A percentile compares a stretch with the other conserved stretches of the same genome.
phyloP scores from a whole-genome alignment of 2,329 filamentous ascomycete genomes.

The Ophiosphaerella korrae region DNA sequence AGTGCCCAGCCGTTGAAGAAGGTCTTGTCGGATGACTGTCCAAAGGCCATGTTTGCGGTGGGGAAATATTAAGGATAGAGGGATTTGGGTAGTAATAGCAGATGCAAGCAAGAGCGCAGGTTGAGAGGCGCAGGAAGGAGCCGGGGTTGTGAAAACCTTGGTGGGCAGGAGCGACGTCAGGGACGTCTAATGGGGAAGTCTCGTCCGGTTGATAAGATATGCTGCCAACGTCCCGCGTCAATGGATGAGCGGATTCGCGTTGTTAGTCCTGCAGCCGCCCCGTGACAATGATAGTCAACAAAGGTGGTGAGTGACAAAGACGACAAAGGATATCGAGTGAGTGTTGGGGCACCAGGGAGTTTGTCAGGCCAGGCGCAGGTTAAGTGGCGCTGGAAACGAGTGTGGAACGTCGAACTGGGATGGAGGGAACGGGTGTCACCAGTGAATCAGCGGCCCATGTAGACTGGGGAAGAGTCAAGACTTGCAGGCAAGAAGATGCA shows the following conservation, averaged over 20 bases:
- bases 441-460: conserved; percentile 30
- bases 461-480: conserved; percentile 10
- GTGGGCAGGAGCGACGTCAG: conserved; percentile 21
- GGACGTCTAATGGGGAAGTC: conserved; percentile 16
- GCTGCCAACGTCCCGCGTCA: conserved; percentile 1
- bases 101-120: conserved; percentile 11
- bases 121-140: conserved; percentile 20
- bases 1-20: conserved; percentile 68
- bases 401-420: conserved; percentile 33
- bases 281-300: conserved; percentile 14
- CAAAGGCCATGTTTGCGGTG: conserved; percentile 26
- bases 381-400: conserved; percentile 36
- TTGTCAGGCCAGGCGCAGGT: conserved; percentile 22
- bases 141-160: conserved; percentile 10
- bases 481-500: conserved; percentile 6
- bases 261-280: conserved; percentile 14
- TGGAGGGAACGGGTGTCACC: conserved; percentile 35
- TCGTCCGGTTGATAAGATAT: conserved; percentile 13
- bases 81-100: conserved; percentile 27
- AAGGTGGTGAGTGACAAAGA: background rate
- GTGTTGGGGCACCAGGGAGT: conserved; percentile 13
- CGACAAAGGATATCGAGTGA: conserved; percentile 13
- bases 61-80: conserved; percentile 13
- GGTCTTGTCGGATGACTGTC: conserved; percentile 33
- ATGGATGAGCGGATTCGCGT: background rate